Base-by-base conservation (phyloP, 1,284 basidiomycete genomes). In the Ganoderma lingzhi region DNA sequence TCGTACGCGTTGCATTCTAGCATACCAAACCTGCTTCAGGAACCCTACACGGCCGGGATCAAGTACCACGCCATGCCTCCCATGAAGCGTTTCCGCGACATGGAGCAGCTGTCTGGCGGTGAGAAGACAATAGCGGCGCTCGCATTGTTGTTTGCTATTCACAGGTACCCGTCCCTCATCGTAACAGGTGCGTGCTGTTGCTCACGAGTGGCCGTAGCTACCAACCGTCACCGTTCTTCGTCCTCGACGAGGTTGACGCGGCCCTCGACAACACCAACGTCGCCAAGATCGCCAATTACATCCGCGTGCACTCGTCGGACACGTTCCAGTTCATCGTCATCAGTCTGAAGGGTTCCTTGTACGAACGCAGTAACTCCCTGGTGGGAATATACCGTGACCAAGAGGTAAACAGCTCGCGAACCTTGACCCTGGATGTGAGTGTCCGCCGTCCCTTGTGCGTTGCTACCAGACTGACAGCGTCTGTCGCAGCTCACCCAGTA, bases 61-160 rank as follows among this genome's bases (percentile, higher is more conserved):
- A 98, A 97, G 81, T 99, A 99, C 79, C 97, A 98, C 79, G 96
- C 97, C 0, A 99, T 99, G 95, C 97, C 97, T 0, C 97, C 97
- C 0, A 98, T 99, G 91, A 99, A 99, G 81, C 93, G 96, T 6
- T 99, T 99, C 87, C 89, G 97, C 73, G 98, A 99, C 80, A 99
- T 99, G 94, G 97, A 99, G 71, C 97, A 99, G 79, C 85, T 99
- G 6, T 99, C 96, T 0, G 98, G 97, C 65, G 98, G 98, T 32
- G 98, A 99, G 80, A 99, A 99, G 84, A 99, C 97, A 0, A 97
- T 99, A 72, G 98, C 98, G 3, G 97, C 98, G 6, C 84, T 99
- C 23, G 97, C 97, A 0, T 84, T 99, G 23, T 85, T 99, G 37
- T 99, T 99, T 78, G 96, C 97, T 15, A 98, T 99, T 68, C 97